Conservation (phyloP, 2,329 filamentous ascomycete species). For the Ustulina deusta region DNA sequence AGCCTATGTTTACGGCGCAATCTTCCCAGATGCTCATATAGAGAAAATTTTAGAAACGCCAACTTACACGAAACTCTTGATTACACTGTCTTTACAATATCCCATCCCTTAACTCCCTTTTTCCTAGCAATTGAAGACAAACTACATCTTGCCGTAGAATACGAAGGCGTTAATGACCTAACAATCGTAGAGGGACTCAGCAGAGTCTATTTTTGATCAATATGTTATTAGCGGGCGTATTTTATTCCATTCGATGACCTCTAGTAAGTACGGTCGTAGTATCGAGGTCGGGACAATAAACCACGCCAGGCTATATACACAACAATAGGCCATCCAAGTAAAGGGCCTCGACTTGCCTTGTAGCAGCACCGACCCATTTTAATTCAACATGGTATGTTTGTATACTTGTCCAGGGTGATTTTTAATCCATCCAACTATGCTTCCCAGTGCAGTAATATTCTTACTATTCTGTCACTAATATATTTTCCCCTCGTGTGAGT, state of each 20-base stretch:
- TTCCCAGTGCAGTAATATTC: too few relatives aligned
- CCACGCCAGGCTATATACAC: neutral
- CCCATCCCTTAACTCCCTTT: neutral
- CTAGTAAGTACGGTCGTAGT: neutral
- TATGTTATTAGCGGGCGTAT: neutral
- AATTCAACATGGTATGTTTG: neutral
- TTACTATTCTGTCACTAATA: neutral
- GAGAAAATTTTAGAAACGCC: neutral
- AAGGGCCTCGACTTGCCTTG: too few relatives aligned
- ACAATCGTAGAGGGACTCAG: too few relatives aligned
- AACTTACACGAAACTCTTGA: neutral
- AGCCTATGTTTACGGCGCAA: neutral
- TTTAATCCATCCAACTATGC: neutral
- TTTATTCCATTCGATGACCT: neutral
- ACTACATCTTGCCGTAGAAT: neutral
- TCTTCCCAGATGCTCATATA: neutral
- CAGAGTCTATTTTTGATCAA: too few relatives aligned
- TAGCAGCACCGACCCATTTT: too few relatives aligned
- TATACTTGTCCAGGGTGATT: neutral
- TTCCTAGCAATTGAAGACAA: neutral
- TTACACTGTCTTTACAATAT: neutral
- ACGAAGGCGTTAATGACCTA: too few relatives aligned
- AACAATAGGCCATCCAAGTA: too few relatives aligned
- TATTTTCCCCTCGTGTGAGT: neutral
- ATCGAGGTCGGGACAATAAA: neutral